Conservation (phyloP, 768 basidiomycete species). For the Lactarius hatsudake region DNA sequence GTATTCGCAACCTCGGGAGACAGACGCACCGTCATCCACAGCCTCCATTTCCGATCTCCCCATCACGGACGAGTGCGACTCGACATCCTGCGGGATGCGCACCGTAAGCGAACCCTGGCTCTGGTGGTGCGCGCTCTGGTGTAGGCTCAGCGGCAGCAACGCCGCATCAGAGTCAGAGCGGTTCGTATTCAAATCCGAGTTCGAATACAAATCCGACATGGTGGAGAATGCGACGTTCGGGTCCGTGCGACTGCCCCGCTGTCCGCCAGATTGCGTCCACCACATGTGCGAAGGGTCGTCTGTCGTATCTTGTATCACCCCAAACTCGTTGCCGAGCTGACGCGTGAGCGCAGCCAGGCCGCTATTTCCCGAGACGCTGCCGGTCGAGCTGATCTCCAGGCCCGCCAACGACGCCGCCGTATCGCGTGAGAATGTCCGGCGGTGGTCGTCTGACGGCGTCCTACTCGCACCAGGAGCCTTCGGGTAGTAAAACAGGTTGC, state of each 20-base stretch:
- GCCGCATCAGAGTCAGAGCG: slow-evolving; percentile 10
- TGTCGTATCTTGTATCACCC: slow-evolving; percentile 28
- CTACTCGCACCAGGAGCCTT: slow-evolving; percentile 14
- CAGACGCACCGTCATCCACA: slow-evolving; percentile 39
- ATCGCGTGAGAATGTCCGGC: slow-evolving; percentile 24
- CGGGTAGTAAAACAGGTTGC: slow-evolving; percentile 70
- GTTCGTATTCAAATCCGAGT: slow-evolving; percentile 6
- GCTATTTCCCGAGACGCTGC: slow-evolving; percentile 3
- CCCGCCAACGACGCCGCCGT: slow-evolving; percentile 28
- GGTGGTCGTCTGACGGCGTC: slow-evolving; percentile 25
- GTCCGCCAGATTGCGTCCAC: slow-evolving; percentile 29
- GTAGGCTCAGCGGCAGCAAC: slow-evolving; percentile 34
- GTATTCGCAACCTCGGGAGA: not conserved
- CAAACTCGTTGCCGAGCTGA: slow-evolving; percentile 40
- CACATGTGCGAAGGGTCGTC: slow-evolving; percentile 25
- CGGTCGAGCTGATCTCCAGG: slow-evolving; percentile 30
- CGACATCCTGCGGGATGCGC: slow-evolving; percentile 38
- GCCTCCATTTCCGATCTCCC: slow-evolving; percentile 32
- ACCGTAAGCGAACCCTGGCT: slow-evolving; percentile 30
- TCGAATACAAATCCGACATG: slow-evolving; percentile 15
- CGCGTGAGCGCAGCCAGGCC: slow-evolving; percentile 41
- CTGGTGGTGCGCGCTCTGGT: slow-evolving; percentile 24
- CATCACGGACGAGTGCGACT: slow-evolving; percentile 36
- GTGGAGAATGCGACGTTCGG: slow-evolving; percentile 29
- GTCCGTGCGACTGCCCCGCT: slow-evolving; percentile 24